phyloP scores from a whole-genome alignment of 495 filamentous ascomycete genomes.

The Beverwykella pulmonaria region DNA sequence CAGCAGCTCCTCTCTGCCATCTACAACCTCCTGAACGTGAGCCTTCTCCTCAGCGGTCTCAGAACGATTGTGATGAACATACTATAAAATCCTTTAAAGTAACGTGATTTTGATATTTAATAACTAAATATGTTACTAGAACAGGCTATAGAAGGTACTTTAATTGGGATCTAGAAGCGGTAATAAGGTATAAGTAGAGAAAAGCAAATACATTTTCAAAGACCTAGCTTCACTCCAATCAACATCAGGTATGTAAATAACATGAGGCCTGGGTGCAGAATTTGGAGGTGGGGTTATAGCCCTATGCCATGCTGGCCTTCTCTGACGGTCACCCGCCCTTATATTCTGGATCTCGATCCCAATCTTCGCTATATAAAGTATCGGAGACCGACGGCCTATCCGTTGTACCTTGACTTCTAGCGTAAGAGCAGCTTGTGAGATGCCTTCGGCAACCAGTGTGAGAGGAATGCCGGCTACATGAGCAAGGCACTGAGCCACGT shows the following conservation, averaged over 20 bases:
- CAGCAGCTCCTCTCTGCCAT: no score
- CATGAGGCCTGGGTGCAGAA: no score
- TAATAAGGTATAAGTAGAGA: no score
- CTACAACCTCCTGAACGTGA: slow-evolving; percentile 3
- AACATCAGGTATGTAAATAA: no score
- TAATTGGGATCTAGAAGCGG: no score
- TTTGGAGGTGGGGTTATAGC: neutral
- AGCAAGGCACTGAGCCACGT: neutral
- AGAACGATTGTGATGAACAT: neutral
- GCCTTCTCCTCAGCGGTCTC: slow-evolving; percentile 3
- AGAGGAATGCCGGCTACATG: neutral
- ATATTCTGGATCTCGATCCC: neutral
- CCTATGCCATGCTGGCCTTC: neutral
- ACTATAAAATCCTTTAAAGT: no score
- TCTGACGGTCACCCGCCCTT: neutral
- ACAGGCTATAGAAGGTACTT: no score
- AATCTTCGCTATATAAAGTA: neutral
- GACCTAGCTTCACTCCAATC: no score
- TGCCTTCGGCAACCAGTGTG: neutral
- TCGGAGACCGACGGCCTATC: neutral
- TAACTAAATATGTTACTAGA: no score
- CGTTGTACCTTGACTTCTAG: neutral
- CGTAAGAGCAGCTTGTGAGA: neutral
- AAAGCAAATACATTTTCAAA: no score
- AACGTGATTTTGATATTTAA: no score